A percentile compares a stretch with the other conserved stretches of the same genome.
phyloP scores from a whole-genome alignment of 768 basidiomycete genomes.

The Termitomyces sp. region DNA sequence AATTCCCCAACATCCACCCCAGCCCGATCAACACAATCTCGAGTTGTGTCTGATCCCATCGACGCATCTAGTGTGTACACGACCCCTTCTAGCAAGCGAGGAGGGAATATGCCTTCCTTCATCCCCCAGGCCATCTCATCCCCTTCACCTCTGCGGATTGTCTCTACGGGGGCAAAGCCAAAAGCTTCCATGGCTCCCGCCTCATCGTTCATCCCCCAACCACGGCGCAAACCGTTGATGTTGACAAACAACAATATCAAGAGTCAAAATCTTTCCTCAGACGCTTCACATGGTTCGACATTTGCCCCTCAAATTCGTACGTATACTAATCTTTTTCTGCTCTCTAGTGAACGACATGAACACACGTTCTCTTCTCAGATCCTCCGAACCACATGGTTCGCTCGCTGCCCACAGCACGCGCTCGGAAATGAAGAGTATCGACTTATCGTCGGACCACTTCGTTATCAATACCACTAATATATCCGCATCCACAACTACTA shows the following conservation, averaged over 20 bases:
- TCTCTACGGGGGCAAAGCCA: constrained; percentile 23
- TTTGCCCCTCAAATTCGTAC: constrained; percentile 56
- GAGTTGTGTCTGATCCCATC: constrained; percentile 21
- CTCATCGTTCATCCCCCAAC: constrained; percentile 44
- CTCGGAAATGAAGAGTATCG: constrained; percentile 38
- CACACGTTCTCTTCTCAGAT: constrained; percentile 37
- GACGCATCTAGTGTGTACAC: constrained; percentile 31
- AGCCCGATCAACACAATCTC: constrained; percentile 19
- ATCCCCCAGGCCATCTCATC: constrained; percentile 58
- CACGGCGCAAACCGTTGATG: constrained; percentile 35
- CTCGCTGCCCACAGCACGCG: constrained; percentile 20
- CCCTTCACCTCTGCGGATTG: constrained; percentile 35
- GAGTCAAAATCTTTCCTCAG: constrained; percentile 17
- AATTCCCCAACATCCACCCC: constrained; percentile 29
- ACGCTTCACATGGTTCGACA: constrained; percentile 57
- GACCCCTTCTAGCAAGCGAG: constrained; percentile 54
- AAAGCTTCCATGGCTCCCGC: constrained; percentile 25
- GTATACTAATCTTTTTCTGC: constrained; percentile 48
- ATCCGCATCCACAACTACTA: constrained; percentile 12
- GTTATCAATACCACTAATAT: constrained; percentile 11
- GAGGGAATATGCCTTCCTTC: constrained; percentile 45
- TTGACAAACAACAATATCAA: constrained; percentile 22
- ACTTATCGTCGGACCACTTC: constrained; percentile 29
- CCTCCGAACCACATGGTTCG: constrained; percentile 25
- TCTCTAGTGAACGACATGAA: constrained; percentile 34